Evolutionary conservation across 1,284 basidiomycete genomes (phyloP).

Genomic region (Pseudozyma sp.): DNA sequence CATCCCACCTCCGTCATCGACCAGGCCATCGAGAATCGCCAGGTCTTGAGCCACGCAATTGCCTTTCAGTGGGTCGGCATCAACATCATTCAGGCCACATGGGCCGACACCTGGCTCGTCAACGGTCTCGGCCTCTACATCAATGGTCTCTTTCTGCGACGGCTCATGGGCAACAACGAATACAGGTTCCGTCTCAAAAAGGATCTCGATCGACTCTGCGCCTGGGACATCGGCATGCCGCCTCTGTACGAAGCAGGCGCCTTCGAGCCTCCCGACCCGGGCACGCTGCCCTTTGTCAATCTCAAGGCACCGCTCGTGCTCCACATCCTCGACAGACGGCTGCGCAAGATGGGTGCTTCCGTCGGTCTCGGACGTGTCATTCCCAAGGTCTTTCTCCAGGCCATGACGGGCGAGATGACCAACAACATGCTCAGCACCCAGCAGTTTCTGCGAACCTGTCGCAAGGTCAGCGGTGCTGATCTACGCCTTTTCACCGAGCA

Average conservation of each 20-base stretch:
- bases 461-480: constrained; percentile 85
- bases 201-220: constrained; percentile 93
- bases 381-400: constrained; percentile 92
- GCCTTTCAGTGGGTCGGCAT: constrained; percentile 98
- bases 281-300: constrained; percentile 79
- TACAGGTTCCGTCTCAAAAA: constrained; percentile 95
- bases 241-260: constrained; percentile 90
- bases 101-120: constrained; percentile 95
- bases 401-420: constrained; percentile 87
- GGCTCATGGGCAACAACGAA: constrained; percentile 94
- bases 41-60: constrained; percentile 81
- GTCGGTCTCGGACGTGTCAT: constrained; percentile 93
- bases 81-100: constrained; percentile 93
- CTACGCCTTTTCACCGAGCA: constrained; percentile 91
- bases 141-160: constrained; percentile 86
- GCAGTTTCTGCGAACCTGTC: constrained; percentile 88
- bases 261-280: constrained; percentile 75
- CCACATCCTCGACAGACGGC: constrained; percentile 91
- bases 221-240: constrained; percentile 87
- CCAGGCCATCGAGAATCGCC: constrained; percentile 90
- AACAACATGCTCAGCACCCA: constrained; percentile 86
- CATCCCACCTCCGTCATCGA: constrained; percentile 91
- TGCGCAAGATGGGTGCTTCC: constrained; percentile 94
- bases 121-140: constrained; percentile 93
- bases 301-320: constrained; percentile 94